These are phyloP conservation scores for Zygnema circumcarinatum DNA, from an alignment of 139 green algal species.

Conservation along the genomic window DNA sequence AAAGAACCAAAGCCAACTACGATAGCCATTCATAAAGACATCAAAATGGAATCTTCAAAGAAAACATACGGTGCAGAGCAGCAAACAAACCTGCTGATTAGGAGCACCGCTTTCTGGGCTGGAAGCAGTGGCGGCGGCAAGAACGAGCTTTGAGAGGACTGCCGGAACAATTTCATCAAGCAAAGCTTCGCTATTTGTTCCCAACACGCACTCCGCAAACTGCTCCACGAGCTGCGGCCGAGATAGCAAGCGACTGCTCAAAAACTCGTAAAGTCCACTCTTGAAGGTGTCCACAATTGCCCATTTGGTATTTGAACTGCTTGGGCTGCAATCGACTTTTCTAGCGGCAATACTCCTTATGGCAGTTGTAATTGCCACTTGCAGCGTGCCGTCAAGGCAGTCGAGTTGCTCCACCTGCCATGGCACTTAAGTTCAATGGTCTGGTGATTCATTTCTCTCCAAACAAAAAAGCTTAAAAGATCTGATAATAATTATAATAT, in stretches of 20 bases:
- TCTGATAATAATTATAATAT: constrained; percentile 7
- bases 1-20: neutral
- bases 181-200: neutral
- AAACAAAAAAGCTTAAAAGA: constrained; percentile 10
- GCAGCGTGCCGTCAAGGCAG: neutral
- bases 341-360: constrained; percentile 5
- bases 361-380: neutral
- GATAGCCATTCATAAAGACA: too few species aligned
- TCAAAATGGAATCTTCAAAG: too few species aligned
- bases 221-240: constrained; percentile 24
- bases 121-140: constrained; percentile 29
- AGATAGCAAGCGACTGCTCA: constrained; percentile 18
- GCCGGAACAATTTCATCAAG: constrained; percentile 29
- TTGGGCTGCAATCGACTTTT: neutral
- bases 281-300: constrained; percentile 49
- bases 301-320: neutral
- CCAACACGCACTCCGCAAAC: constrained; percentile 42
- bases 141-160: constrained; percentile 47
- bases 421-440: neutral
- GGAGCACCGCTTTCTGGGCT: neutral
- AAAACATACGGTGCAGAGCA: too few species aligned
- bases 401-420: constrained; percentile 41
- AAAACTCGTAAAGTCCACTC: constrained; percentile 46
- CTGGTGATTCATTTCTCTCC: too few species aligned
- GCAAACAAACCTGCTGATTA: too few species aligned